Evolutionary conservation across 257 asterid genomes (phyloP), one percentile per base, ranked within the genome.

Genomic region (Scutellaria baicalensis): DNA sequence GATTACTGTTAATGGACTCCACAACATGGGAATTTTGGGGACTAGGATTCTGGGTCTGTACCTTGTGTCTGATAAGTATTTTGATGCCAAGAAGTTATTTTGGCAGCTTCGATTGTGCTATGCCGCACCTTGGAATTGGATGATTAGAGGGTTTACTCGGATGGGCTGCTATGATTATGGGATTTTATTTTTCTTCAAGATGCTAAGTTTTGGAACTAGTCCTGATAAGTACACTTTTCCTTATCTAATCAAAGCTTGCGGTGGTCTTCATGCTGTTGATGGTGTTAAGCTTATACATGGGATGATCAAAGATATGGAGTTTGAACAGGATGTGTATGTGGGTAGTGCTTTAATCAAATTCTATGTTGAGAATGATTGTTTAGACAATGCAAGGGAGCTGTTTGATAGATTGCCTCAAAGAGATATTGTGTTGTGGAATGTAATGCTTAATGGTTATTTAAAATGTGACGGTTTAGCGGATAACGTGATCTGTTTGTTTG

Each of bases 81-180:
- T 10, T 36, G 84, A 88, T 57, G 96, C 94, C 76, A 83, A 81
- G 81, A 84, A 77, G 5, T 58, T 93, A 40, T 93, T 93, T 47
- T 72, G 60, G 72, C 94, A 79, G 87, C 95, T 93, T 44, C 83
- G 80, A n/a, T 60, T 91, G 72, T 66, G 81, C 72, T 91, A 84
- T 55, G 95, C 99, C 38, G 88, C 97, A 47, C 98, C 98, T 80
- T 93, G 98, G 98, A 91, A 93, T 89, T 91, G 97, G 98, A 83
- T 93, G 94, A 88, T 93, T 65, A 83, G 96, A 84, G 97, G 97
- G 38, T 84, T 84, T 64, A 85, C 87, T 54, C 69, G 73, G 52
- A 81, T 76, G 84, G 94, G 96, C 33, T 70, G 77, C 75, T 84
- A 77, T 59, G 78, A 89, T 40, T 71, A 58, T 50, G 94, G 94